A percentile compares a stretch with the other conserved stretches of the same genome.
Evolutionary conservation across 352 stramenopile genomes (phyloP).

Genomic region (Phytophthora pseudosyringae): DNA sequence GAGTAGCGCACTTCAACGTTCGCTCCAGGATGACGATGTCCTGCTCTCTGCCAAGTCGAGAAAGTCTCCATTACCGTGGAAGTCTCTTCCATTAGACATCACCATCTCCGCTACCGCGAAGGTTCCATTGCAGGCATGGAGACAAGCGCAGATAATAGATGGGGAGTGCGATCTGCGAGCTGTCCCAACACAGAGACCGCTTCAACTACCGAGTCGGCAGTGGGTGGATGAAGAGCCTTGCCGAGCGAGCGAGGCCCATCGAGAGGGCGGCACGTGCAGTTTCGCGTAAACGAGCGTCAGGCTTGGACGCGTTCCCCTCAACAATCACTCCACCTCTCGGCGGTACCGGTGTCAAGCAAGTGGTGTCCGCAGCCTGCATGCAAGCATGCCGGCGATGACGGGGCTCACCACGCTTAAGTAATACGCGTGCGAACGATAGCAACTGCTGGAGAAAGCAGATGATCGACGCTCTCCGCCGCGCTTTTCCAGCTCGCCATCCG

Average conservation of each 20-base stretch:
- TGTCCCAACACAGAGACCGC: conserved; percentile 1
- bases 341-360: conserved; percentile 22
- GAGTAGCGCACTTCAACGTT: conserved; percentile 27
- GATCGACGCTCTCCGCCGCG: conserved; percentile 7
- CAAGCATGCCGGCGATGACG: conserved; percentile 37
- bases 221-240: neutral
- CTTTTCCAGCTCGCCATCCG: conserved; percentile 28
- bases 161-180: conserved; percentile 16
- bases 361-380: conserved; percentile 20
- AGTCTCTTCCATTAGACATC: conserved; percentile 3
- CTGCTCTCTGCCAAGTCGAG: conserved; percentile 17
- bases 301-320: neutral
- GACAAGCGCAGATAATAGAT: conserved; percentile 8
- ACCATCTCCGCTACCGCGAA: too few relatives aligned
- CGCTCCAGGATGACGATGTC: neutral
- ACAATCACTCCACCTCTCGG: conserved; percentile 2
- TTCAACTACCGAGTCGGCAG: conserved; percentile 17
- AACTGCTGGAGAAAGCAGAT: conserved; percentile 7
- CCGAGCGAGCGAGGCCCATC: neutral
- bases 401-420: conserved; percentile 24
- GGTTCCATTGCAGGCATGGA: conserved; percentile 3
- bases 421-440: conserved; percentile 1
- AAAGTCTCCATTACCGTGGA: conserved; percentile 4
- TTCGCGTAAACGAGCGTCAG: conserved; percentile 13
- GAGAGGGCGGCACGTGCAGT: conserved; percentile 7